Conservation (phyloP, 2,329 filamentous ascomycete species). For the Alternaria gaisen region DNA sequence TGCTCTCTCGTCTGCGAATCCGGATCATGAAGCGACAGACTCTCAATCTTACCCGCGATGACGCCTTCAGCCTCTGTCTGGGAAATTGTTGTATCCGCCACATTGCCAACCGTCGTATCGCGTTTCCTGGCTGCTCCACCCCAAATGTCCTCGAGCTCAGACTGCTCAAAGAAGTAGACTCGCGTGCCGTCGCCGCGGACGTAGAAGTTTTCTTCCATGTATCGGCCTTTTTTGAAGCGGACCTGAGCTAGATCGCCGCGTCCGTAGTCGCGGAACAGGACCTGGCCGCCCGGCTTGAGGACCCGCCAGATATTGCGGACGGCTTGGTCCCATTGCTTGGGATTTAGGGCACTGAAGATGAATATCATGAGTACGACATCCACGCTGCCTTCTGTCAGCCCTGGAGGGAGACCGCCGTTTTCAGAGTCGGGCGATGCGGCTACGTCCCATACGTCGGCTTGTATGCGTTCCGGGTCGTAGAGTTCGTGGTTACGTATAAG, state of each 20-base stretch:
- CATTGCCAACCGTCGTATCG: conserved; percentile 9
- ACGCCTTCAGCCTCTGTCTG: conserved; percentile 1
- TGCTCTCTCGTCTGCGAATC: neutral
- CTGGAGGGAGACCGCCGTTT: conserved; percentile 72
- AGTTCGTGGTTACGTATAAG: conserved; percentile 83
- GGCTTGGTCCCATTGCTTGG: conserved; percentile 82
- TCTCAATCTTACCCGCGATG: conserved; percentile 6
- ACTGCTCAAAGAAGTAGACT: conserved; percentile 95
- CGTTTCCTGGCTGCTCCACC: conserved; percentile 51
- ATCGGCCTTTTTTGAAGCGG: conserved; percentile 93
- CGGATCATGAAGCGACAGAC: conserved; percentile 14
- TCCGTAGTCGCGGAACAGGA: conserved; percentile 96
- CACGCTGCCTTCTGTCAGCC: conserved; percentile 78
- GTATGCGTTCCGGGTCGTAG: conserved; percentile 76
- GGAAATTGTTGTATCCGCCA: conserved; percentile 4
- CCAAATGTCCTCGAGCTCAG: conserved; percentile 85
- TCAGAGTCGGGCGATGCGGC: conserved; percentile 61
- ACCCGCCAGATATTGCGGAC: conserved; percentile 82
- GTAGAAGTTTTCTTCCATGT: conserved; percentile 97
- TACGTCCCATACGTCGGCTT: conserved; percentile 95
- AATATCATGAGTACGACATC: conserved; percentile 96
- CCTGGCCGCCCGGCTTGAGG: conserved; percentile 89
- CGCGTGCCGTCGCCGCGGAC: conserved; percentile 93
- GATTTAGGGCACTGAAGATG: conserved; percentile 92
- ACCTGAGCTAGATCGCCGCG: conserved; percentile 95